phyloP scores from a whole-genome alignment of 768 basidiomycete species.

The Roridomyces roridus region DNA sequence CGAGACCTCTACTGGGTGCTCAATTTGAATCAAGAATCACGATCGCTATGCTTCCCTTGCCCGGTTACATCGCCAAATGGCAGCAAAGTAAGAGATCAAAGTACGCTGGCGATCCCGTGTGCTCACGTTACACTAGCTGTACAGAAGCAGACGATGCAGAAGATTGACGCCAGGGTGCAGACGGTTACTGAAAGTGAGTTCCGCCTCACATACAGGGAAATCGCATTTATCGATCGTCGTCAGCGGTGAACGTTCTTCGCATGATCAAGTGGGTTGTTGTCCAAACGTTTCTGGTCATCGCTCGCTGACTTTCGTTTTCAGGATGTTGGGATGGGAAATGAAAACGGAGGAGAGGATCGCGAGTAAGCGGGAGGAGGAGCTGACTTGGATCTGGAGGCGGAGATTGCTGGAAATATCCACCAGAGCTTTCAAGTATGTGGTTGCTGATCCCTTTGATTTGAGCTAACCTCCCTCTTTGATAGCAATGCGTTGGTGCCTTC shows the following conservation, averaged over 20 bases:
- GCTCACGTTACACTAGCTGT: slow-evolving; percentile 26
- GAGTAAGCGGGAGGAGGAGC: slow-evolving; percentile 66
- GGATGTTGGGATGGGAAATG: slow-evolving; percentile 70
- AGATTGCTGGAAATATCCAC: slow-evolving; percentile 57
- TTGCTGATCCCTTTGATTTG: not conserved
- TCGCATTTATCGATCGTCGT: too few species aligned
- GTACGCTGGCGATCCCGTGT: not conserved
- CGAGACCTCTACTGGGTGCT: slow-evolving; percentile 21
- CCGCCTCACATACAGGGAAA: too few species aligned
- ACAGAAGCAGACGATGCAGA: slow-evolving; percentile 58
- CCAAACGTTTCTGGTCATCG: too few species aligned
- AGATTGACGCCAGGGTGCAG: slow-evolving; percentile 67
- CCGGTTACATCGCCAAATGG: slow-evolving; percentile 57
- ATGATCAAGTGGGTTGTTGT: slow-evolving; percentile 58
- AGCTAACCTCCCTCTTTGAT: not conserved
- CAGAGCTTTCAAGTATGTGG: slow-evolving; percentile 48
- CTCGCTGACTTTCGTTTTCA: not conserved
- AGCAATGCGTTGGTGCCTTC: slow-evolving; percentile 64
- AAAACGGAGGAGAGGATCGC: slow-evolving; percentile 59
- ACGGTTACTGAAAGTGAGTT: slow-evolving; percentile 63
- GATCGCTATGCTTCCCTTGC: slow-evolving; percentile 53
- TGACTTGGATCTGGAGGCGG: slow-evolving; percentile 57
- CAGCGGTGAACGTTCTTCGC: slow-evolving; percentile 62
- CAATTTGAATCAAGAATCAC: slow-evolving; percentile 6
- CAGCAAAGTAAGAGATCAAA: slow-evolving; percentile 37